Conservation (phyloP, 1,139 yeast species). For the Blastobotrys serpentis region DNA sequence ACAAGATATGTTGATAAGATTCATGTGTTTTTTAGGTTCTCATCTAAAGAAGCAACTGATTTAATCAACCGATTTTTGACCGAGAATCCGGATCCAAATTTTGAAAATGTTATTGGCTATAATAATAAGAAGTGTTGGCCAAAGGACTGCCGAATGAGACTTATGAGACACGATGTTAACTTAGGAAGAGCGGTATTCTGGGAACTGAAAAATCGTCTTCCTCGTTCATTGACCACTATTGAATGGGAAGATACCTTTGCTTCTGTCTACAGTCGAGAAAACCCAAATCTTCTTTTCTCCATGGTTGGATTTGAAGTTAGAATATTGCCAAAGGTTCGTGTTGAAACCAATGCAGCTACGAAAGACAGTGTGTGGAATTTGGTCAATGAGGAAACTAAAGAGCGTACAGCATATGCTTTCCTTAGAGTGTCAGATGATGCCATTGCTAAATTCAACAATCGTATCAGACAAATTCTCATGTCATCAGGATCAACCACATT, state of each 20-base stretch:
- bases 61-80: constrained; percentile 71
- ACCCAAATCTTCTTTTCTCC: constrained; percentile 81
- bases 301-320: constrained; percentile 97
- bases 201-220: constrained; percentile 82
- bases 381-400: constrained; percentile 66
- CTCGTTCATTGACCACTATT: constrained; percentile 67
- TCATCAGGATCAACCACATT: constrained; percentile 95
- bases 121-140: constrained; percentile 96
- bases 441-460: constrained; percentile 73
- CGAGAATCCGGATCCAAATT: constrained; percentile 90
- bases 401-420: constrained; percentile 86
- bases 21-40: constrained; percentile 74
- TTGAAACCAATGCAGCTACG: constrained; percentile 41
- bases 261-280: constrained; percentile 86
- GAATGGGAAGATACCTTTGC: constrained; percentile 82
- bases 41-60: constrained; percentile 69
- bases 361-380: constrained; percentile 93
- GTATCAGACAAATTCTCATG: constrained; percentile 89
- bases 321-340: constrained; percentile 71
- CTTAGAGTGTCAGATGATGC: constrained; percentile 81
- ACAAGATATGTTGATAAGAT: constrained; percentile 81
- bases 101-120: constrained; percentile 82
- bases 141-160: constrained; percentile 82
- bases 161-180: constrained; percentile 88
- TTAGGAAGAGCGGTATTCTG: constrained; percentile 90